Conservation (phyloP, 2,329 filamentous ascomycete species). For the Sporothrix variecibatus region DNA sequence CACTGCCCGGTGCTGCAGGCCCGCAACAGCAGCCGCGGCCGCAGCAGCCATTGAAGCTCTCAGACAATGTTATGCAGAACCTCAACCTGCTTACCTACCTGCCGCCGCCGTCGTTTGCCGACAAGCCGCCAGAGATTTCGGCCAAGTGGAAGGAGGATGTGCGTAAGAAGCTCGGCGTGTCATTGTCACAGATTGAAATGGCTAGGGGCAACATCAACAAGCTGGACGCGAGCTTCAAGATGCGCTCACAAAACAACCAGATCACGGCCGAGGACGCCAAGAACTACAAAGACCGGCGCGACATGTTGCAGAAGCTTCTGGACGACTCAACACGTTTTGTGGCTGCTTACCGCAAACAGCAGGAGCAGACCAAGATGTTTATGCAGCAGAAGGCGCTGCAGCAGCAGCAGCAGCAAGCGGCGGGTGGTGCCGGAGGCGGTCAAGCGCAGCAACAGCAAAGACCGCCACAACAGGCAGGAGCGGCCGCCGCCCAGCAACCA, state of each 20-base stretch:
- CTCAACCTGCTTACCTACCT: constrained; percentile 52
- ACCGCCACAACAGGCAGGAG: constrained; percentile 23
- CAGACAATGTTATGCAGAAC: constrained; percentile 50
- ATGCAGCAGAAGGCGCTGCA: constrained; percentile 33
- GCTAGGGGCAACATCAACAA: constrained; percentile 44
- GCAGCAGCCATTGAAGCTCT: constrained; percentile 35
- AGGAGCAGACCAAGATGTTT: constrained; percentile 35
- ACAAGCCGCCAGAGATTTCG: constrained; percentile 48
- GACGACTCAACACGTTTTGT: constrained; percentile 52
- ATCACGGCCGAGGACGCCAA: constrained; percentile 52
- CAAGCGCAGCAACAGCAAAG: constrained; percentile 18
- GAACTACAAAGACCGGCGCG: constrained; percentile 47
- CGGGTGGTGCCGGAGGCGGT: constrained; percentile 29
- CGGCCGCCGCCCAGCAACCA: constrained; percentile 16
- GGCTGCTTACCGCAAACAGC: constrained; percentile 50
- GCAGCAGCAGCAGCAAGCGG: constrained; percentile 30
- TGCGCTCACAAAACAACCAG: constrained; percentile 47
- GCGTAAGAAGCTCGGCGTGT: constrained; percentile 50
- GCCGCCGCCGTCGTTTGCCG: constrained; percentile 45
- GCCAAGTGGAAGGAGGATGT: constrained; percentile 52
- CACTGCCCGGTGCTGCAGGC: constrained; percentile 27
- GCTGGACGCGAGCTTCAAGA: constrained; percentile 48
- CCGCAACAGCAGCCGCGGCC: constrained; percentile 32
- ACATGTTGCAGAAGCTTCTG: constrained; percentile 48
- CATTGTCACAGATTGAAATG: constrained; percentile 53